Conservation (phyloP, 257 asterid genomes). For the Eucommia ulmoides region DNA sequence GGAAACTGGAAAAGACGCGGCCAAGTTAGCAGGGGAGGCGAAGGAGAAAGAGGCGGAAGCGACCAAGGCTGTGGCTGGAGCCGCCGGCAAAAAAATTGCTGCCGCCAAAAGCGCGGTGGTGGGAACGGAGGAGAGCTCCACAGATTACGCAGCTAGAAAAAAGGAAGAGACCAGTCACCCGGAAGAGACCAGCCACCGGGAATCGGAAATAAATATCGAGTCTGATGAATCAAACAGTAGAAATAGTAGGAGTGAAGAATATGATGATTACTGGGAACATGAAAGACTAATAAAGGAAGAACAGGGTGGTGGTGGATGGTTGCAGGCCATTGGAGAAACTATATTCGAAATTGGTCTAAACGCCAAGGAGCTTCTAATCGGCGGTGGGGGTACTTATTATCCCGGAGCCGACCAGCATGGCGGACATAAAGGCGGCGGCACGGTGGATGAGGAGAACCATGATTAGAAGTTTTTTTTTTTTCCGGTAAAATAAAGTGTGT, state of each 20-base stretch:
- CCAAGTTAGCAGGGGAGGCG: slow-evolving; percentile 33
- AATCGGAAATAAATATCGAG: too few species aligned
- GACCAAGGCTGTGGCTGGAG: slow-evolving; percentile 40
- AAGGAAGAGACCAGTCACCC: slow-evolving; percentile 56
- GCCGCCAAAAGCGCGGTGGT: slow-evolving; percentile 55
- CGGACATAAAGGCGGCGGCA: too few species aligned
- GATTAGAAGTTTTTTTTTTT: too few species aligned
- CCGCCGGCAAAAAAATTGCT: slow-evolving; percentile 35
- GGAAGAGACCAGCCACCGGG: too few species aligned
- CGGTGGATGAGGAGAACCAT: too few species aligned
- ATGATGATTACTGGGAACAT: too few species aligned
- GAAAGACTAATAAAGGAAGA: too few species aligned
- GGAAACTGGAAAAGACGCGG: slow-evolving; percentile 17
- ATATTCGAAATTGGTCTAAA: slow-evolving; percentile 72
- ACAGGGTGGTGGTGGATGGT: slow-evolving; percentile 21
- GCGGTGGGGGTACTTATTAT: too few species aligned
- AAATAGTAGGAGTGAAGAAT: too few species aligned
- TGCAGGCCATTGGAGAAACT: slow-evolving; percentile 83
- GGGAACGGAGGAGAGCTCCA: slow-evolving; percentile 45
- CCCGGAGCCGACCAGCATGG: too few species aligned
- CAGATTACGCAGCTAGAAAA: slow-evolving; percentile 58
- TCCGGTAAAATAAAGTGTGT: too few species aligned
- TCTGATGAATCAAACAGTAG: too few species aligned
- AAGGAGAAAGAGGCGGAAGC: slow-evolving; percentile 56
- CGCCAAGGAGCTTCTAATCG: slow-evolving; percentile 45